Evolutionary conservation across 768 basidiomycete species (phyloP), one percentile per base, ranked within the genome.

Genomic region (Kwoniella dejecticola): DNA sequence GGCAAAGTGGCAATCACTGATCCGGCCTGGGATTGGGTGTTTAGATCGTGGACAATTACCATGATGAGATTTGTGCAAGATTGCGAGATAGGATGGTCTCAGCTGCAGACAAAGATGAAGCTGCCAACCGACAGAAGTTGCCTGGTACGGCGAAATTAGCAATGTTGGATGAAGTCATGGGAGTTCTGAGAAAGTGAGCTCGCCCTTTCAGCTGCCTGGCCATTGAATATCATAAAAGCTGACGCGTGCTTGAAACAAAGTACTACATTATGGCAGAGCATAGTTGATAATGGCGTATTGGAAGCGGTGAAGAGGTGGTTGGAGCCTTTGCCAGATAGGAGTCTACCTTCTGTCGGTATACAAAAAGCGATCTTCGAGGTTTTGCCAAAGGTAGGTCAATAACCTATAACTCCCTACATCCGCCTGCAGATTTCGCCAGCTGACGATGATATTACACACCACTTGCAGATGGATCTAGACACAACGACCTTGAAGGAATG

Each of bases 281-380:
- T 98, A 73, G 86, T 92, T 53, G 96, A 99, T 80, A 93, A 93
- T 77, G 67, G 67, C 66, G 85, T 98, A 41, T 83, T 99, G 27
- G 89, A 91, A 67, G 92, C 89, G 4, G 91, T 97, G 52, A 83
- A 85, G 40, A 82, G 86, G 36, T 99, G 91, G 91, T 86, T 99
- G 2, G 96, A 98, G 70, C 96, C 96, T 0, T 86, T 98, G 15
- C 89, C 89, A 0, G 91, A 96, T 80, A 86, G 85, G 56, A 94
- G 93, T 1, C 84, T 99, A 2, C 96, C 96, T 0, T 91, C 93
- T 3, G 84, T 98, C 54, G 95, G 94, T 78, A 97, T 99, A 72
- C 96, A 97, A 77, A 87, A 87, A 46, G 89, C 93, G 53, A 87
- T 98, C 67, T 91, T 98, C 80, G 83, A 85, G 30, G 84, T 88